phyloP scores from a whole-genome alignment of 2,329 filamentous ascomycete genomes.

The Ceratocystis eucalypticola region DNA sequence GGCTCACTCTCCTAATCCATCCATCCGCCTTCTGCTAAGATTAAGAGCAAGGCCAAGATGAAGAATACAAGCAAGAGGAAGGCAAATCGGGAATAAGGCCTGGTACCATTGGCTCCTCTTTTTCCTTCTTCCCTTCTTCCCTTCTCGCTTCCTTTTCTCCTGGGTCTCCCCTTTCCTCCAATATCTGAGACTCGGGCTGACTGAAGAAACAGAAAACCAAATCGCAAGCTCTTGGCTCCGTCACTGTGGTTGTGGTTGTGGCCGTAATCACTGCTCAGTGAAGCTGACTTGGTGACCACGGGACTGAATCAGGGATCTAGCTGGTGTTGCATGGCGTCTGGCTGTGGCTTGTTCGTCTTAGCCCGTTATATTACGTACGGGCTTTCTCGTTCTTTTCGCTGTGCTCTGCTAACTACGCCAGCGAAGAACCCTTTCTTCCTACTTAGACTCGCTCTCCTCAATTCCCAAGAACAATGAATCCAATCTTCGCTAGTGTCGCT shows the following conservation, averaged over 20 bases:
- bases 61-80: neutral
- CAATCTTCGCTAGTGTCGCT: neutral
- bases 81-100: neutral
- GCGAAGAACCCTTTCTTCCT: neutral
- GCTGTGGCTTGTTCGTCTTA: too few species aligned
- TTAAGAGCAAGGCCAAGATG: neutral
- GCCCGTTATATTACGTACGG: neutral
- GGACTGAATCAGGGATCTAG: too few species aligned
- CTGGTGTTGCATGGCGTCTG: too few species aligned
- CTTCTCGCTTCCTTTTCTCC: too few species aligned
- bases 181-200: too few species aligned
- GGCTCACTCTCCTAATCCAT: neutral
- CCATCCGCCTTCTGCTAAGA: neutral
- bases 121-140: neutral
- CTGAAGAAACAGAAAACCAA: too few species aligned
- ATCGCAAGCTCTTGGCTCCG: too few species aligned
- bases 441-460: neutral
- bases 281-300: too few species aligned
- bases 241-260: too few species aligned
- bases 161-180: too few species aligned
- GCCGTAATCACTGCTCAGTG: too few species aligned
- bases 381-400: neutral
- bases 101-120: neutral
- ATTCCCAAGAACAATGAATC: neutral
- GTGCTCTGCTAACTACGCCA: too few species aligned